Conservation (phyloP, 257 asterid genomes). For the Handroanthus guayacan region DNA sequence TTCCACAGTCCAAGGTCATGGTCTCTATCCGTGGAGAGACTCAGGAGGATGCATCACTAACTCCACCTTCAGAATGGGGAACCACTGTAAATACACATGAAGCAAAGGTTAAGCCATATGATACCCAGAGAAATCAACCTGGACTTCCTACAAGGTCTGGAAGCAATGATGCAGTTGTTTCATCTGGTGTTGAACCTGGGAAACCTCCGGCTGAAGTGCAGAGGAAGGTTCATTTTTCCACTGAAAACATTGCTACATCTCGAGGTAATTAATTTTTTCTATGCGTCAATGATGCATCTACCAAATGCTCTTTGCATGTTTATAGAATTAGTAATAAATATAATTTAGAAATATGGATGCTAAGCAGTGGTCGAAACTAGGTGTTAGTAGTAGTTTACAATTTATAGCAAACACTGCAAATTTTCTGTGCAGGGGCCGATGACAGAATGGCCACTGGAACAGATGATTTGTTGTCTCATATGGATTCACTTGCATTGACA, state of each 20-base stretch:
- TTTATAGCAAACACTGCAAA: conserved; percentile 44
- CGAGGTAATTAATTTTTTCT: conserved; percentile 60
- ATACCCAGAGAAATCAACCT: conserved; percentile 52
- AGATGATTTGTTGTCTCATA: conserved; percentile 70
- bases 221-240: conserved; percentile 82
- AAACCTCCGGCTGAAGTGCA: conserved; percentile 57
- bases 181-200: conserved; percentile 43
- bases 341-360: conserved; percentile 19
- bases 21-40: conserved; percentile 48
- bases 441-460: conserved; percentile 57
- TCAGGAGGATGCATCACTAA: conserved; percentile 61
- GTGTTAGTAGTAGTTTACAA: conserved; percentile 41
- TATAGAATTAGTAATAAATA: neutral
- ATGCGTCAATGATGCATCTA: conserved; percentile 16
- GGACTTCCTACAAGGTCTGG: conserved; percentile 43
- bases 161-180: conserved; percentile 53
- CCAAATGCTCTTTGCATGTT: conserved; percentile 18
- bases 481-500: conserved; percentile 86
- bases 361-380: conserved; percentile 12
- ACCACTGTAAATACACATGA: conserved; percentile 53
- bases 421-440: conserved; percentile 66
- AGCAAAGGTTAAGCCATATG: conserved; percentile 48
- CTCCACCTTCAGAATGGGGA: conserved; percentile 70
- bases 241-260: conserved; percentile 44
- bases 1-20: conserved; percentile 44